Percentiles rank a stretch among this genome's conserved stretches.
Evolutionary conservation across 257 asterid species (phyloP).

Genomic region (Cruciata laevipes): DNA sequence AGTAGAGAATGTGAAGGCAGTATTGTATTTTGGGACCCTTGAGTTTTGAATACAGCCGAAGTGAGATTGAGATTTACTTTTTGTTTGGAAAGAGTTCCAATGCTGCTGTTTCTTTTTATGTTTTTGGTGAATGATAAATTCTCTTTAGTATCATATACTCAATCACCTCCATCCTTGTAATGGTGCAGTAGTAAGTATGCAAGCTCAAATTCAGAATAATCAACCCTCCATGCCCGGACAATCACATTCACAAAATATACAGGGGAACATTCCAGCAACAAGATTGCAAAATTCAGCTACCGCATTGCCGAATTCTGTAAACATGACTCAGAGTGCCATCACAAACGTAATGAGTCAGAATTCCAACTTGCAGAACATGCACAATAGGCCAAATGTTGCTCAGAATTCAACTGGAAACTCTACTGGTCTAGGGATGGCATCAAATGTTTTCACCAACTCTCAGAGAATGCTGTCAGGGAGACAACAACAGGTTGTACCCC

Average conservation of each 20-base stretch:
- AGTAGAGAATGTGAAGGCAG: neutral
- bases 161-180: neutral
- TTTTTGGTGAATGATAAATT: neutral
- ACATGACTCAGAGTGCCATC: slow-evolving; percentile 52
- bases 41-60: neutral
- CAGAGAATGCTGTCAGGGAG: slow-evolving; percentile 66
- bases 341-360: slow-evolving; percentile 65
- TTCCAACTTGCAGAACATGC: slow-evolving; percentile 62
- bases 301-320: slow-evolving; percentile 50
- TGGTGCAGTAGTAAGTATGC: slow-evolving; percentile 56
- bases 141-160: neutral
- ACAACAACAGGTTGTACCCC: slow-evolving; percentile 65
- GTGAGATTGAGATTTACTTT: neutral
- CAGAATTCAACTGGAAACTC: slow-evolving; percentile 52
- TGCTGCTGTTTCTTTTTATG: neutral
- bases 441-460: slow-evolving; percentile 58
- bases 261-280: slow-evolving; percentile 51
- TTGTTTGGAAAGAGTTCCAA: neutral
- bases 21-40: neutral
- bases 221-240: slow-evolving; percentile 61
- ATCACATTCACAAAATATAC: slow-evolving; percentile 72
- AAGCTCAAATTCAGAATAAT: slow-evolving; percentile 72
- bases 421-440: slow-evolving; percentile 39
- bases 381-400: slow-evolving; percentile 50
- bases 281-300: slow-evolving; percentile 69